Evolutionary conservation across 176 grass and related monocot species (phyloP), one percentile per base, ranked within the genome.

Genomic region (Eremochloa ophiuroides): DNA sequence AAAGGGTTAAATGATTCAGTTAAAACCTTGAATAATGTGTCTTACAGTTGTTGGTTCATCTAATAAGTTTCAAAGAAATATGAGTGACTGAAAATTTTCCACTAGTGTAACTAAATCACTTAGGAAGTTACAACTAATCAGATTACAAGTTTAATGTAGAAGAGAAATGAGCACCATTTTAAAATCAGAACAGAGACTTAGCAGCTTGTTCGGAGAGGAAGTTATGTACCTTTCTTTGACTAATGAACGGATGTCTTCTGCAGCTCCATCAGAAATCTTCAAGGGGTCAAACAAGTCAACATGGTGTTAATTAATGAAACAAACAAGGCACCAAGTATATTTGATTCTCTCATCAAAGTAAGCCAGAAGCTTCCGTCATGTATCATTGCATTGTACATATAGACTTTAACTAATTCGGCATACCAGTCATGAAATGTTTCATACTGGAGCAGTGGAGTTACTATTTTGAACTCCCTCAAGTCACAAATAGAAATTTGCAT

Each of bases 221-320:
- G 30, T 85, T 53, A 56, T 50, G 25, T 81, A 98, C 95, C 95
- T 98, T 95, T 98, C 86, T 84, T 91, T 93, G 27, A 90, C 86
- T 75, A 98, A 91, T 59, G 81, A 94, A 87, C 73, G 86, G 44
- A 95, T 91, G 74, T 91, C 92, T 80, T 92, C 83, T 70, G 88
- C 95, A 62, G 90, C 92, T 85, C 80, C 92, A 84, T 77, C 79
- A 88, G 90, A 95, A 89, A 98, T 84, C 95, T 98, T 90, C 62
- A 75, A 82, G 23, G 23, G 44, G 22, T 71, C 77, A 87, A 88
- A 38, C 17, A 13, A 68, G 64, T 80, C 72, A 31, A 87, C 15
- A 82, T 23, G 76, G 71, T 46, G 76, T 78, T 77, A 59, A 31
- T 8, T 31, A 82, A 73, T 44, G 28, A 71, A 78, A 77, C 12